A percentile compares a stretch with the other conserved stretches of the same genome.
Conservation (phyloP, 1,284 basidiomycete genomes). For the Papiliotrema flavescens region DNA sequence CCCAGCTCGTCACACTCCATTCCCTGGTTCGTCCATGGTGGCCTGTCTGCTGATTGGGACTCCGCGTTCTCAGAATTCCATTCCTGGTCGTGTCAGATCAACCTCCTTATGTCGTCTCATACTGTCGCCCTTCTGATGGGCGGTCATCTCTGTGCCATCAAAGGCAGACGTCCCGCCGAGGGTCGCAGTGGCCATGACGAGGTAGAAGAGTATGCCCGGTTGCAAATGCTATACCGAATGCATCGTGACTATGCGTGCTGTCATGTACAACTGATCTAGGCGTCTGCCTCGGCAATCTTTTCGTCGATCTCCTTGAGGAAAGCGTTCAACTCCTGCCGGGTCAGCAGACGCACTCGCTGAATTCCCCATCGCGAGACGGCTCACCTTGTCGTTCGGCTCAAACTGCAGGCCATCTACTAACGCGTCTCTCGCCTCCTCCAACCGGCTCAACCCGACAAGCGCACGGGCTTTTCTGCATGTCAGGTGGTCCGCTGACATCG, state of each 20-base stretch:
- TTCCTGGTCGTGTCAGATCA: too few species aligned
- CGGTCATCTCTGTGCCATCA: too few species aligned
- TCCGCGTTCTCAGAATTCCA: too few species aligned
- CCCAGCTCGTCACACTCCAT: too few species aligned
- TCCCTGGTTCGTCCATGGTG: too few species aligned
- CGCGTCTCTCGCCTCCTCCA: conserved; percentile 77
- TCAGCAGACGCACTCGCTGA: not conserved
- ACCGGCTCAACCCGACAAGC: conserved; percentile 66
- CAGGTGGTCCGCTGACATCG: not conserved
- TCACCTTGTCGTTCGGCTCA: conserved; percentile 76
- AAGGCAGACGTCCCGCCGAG: too few species aligned
- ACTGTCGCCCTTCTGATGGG: too few species aligned
- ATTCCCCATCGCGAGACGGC: conserved; percentile 23
- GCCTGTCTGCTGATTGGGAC: too few species aligned
- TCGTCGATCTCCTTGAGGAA: conserved; percentile 42
- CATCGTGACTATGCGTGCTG: not conserved
- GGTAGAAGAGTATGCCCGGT: not conserved
- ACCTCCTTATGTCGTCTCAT: too few species aligned
- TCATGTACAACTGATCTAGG: not conserved
- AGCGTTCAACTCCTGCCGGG: conserved; percentile 33
- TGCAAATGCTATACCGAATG: too few species aligned
- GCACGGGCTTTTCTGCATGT: conserved; percentile 52
- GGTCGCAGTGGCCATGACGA: too few species aligned
- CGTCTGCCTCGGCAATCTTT: conserved; percentile 24
- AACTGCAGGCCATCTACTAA: conserved; percentile 79